Base-by-base conservation (phyloP, 345 rosid species). In the Syzygium grande region DNA sequence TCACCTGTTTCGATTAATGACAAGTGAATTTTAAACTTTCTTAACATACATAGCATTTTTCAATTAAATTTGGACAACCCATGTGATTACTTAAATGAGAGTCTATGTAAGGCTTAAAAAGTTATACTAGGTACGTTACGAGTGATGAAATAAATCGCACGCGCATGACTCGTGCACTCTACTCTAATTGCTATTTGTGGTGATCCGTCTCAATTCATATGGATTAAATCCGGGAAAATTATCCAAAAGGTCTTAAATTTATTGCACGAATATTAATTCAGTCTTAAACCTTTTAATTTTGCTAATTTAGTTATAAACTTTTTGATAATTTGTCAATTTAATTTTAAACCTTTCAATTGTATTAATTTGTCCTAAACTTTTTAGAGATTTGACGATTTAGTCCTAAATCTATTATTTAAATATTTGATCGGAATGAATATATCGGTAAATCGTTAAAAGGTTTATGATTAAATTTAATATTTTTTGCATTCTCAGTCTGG, bases 121-220 rank as follows among this genome's bases (percentile, higher is more conserved):
- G 3, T 30, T 0, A 30, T 16, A 2, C 1, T 65, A 8, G 5
- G 11, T 17, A 17, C 9, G 25, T 30, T 4, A 4, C 21, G 11
- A 34, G 13, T 11, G 4, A 68, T 17, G 2, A 2, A 3, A 65
- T 65, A 16, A 65, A 65, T 65, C 3, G 0, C 3, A 30, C 1
- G 7, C 6, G 2, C 13, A 17, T 34, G 79, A 68, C 79, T 68
- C 25, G 2, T 11, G 2, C 7, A 1, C 13, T 17, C 7, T 17
- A 0, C 13, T 68, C 79, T 34, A 9, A 68, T 68, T 34, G 4
- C 3, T 41, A 5, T 17, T 34, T 17, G 79, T 34, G 79, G 13
- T 10, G 46, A 34, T 68, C 7, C 2, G 0, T 68, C 79, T 46
- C 13, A 0, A 9, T 68, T 34, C 11, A 2, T 12, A 6, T 19